Evolutionary conservation across 139 green algal genomes (phyloP).

Genomic region (Diplosphaera chodatii): DNA sequence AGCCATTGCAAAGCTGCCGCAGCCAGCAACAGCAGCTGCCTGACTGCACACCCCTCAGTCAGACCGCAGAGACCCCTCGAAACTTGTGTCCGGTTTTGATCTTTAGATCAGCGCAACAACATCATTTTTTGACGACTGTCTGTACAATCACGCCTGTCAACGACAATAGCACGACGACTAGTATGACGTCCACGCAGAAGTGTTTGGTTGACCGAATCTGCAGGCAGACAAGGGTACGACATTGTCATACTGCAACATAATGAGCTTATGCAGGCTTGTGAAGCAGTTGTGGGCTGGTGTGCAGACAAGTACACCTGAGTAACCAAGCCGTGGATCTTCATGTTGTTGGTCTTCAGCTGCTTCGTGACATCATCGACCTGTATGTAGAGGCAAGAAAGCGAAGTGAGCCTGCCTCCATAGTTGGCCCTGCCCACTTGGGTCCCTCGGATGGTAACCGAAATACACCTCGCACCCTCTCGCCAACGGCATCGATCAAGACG

Average conservation of each 20-base stretch:
- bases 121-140: slow-evolving; percentile 40
- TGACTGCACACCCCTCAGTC: no score
- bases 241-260: no score
- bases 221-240: slow-evolving; percentile 6
- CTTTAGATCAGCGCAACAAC: no score
- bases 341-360: slow-evolving; percentile 75
- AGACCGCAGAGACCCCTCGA: no score
- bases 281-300: no score
- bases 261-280: no score
- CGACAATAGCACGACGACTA: slow-evolving; percentile 73
- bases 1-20: background rate
- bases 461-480: slow-evolving; percentile 50
- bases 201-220: slow-evolving; percentile 72
- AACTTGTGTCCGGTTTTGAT: no score
- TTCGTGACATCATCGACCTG: slow-evolving; percentile 69
- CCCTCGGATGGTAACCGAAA: no score
- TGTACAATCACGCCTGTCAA: slow-evolving; percentile 69
- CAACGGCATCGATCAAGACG: slow-evolving; percentile 70
- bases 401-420: no score
- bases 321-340: slow-evolving; percentile 71
- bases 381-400: no score
- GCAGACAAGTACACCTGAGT: slow-evolving; percentile 45
- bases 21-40: background rate
- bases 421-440: no score
- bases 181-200: slow-evolving; percentile 81